Evolutionary conservation across 129 eudicot genomes (phyloP).

Genomic region (Chrysanthemum makinoi): DNA sequence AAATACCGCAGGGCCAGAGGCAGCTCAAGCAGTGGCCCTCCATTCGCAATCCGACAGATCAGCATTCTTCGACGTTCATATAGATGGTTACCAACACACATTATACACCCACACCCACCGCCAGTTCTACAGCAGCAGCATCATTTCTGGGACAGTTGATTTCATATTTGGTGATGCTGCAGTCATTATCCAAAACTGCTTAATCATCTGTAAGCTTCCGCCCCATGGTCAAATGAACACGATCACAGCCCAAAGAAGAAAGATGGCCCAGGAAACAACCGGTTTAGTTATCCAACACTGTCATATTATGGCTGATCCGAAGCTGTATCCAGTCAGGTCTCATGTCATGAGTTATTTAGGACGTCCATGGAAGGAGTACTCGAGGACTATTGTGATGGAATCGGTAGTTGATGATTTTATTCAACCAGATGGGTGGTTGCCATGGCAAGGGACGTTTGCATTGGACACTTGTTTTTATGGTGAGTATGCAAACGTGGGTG

Average conservation of each 20-base stretch:
- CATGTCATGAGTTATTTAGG: slow-evolving; percentile 9
- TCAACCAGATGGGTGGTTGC: slow-evolving; percentile 10
- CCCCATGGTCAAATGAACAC: background rate
- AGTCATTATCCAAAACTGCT: slow-evolving; percentile 9
- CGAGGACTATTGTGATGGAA: slow-evolving; percentile 16
- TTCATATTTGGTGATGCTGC: background rate
- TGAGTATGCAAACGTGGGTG: slow-evolving; percentile 12
- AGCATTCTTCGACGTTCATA: slow-evolving; percentile 7
- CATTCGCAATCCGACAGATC: slow-evolving; percentile 3
- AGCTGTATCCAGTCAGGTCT: slow-evolving; percentile 3
- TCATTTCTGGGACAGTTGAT: slow-evolving; percentile 6
- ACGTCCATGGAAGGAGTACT: slow-evolving; percentile 6
- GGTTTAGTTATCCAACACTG: slow-evolving; percentile 16
- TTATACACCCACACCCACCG: slow-evolving; percentile 7
- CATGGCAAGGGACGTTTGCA: background rate
- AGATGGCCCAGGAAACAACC: background rate
- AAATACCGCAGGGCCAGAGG: background rate
- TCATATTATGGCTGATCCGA: background rate
- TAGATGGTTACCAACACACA: slow-evolving; percentile 14
- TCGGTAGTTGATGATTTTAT: background rate
- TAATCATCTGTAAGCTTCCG: background rate
- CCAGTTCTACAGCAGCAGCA: slow-evolving; percentile 4
- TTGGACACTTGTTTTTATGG: background rate
- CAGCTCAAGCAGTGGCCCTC: slow-evolving; percentile 13
- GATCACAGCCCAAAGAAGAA: slow-evolving; percentile 12